These are phyloP conservation scores for Trichophyton rubrum DNA, from an alignment of 2,329 filamentous ascomycete species.

Conservation along the genomic window DNA sequence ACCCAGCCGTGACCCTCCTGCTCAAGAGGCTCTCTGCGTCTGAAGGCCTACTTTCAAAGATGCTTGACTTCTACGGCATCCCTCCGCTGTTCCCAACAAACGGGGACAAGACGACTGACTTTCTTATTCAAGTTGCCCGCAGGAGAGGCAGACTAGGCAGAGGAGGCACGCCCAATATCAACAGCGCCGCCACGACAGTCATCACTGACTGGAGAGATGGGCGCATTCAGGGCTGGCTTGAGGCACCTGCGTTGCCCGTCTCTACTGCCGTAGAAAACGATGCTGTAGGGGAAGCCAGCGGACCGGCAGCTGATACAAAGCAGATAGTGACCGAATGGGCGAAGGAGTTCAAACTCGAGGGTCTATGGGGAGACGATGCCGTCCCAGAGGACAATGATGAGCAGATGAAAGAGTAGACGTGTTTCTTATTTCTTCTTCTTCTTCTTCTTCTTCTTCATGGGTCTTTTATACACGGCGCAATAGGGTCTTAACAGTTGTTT, in stretches of 20 bases:
- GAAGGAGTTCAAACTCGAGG: constrained; percentile 88
- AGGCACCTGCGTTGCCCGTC: constrained; percentile 56
- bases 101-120: constrained; percentile 74
- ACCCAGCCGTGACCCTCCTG: constrained; percentile 78
- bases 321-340: constrained; percentile 87
- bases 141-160: constrained; percentile 81
- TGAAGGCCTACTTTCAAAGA: constrained; percentile 60
- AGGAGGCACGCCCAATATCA: constrained; percentile 80
- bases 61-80: constrained; percentile 73
- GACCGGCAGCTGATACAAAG: constrained; percentile 52
- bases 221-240: constrained; percentile 83
- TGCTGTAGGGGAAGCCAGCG: background rate
- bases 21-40: constrained; percentile 65
- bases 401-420: constrained; percentile 30
- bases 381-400: constrained; percentile 31
- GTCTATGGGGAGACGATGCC: constrained; percentile 60
- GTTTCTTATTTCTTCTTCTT: background rate
- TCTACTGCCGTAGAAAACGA: constrained; percentile 26
- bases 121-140: constrained; percentile 85
- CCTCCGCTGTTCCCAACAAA: constrained; percentile 58
- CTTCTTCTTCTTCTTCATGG: background rate
- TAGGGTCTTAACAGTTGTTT: background rate
- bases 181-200: constrained; percentile 79
- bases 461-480: no score
- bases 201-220: constrained; percentile 96